Conservation (phyloP, 352 stramenopile species). For the Phytophthora ramorum region DNA sequence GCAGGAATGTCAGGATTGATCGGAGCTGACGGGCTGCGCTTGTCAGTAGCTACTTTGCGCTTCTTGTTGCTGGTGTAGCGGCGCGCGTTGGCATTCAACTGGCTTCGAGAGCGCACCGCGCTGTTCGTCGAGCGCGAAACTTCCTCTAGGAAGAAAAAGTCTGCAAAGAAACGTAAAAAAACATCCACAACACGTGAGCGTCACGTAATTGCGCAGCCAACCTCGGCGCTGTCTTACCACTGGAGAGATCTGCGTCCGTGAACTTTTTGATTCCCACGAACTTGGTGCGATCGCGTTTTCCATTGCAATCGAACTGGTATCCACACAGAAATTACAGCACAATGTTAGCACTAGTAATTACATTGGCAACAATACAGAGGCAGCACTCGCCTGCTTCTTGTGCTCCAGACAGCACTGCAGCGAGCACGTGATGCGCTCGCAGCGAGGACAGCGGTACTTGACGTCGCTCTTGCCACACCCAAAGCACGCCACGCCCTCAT, state of each 20-base stretch:
- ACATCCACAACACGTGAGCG: background rate
- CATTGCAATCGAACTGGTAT: conserved; percentile 74
- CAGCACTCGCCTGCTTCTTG: conserved; percentile 71
- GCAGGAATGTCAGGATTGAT: conserved; percentile 69
- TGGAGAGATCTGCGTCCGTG: conserved; percentile 79
- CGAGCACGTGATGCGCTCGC: conserved; percentile 86
- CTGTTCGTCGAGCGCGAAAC: conserved; percentile 65
- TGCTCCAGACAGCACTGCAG: conserved; percentile 79
- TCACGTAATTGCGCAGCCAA: background rate
- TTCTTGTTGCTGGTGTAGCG: conserved; percentile 43
- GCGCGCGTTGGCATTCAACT: conserved; percentile 47
- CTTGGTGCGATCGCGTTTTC: conserved; percentile 87
- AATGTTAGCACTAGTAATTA: conserved; percentile 3
- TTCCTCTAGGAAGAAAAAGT: conserved; percentile 84
- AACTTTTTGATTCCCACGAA: conserved; percentile 78
- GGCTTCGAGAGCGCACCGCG: conserved; percentile 46
- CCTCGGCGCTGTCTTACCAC: conserved; percentile 38
- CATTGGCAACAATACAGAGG: background rate
- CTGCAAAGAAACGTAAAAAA: conserved; percentile 25
- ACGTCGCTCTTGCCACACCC: conserved; percentile 56
- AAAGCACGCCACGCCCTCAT: conserved; percentile 40
- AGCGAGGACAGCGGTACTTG: conserved; percentile 89
- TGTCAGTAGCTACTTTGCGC: conserved; percentile 30
- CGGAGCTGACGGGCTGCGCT: conserved; percentile 2
- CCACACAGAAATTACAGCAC: background rate